These are phyloP conservation scores for Oehlia diaphana DNA, from an alignment of 192 early-diverging fungal species.

Conservation along the genomic window DNA sequence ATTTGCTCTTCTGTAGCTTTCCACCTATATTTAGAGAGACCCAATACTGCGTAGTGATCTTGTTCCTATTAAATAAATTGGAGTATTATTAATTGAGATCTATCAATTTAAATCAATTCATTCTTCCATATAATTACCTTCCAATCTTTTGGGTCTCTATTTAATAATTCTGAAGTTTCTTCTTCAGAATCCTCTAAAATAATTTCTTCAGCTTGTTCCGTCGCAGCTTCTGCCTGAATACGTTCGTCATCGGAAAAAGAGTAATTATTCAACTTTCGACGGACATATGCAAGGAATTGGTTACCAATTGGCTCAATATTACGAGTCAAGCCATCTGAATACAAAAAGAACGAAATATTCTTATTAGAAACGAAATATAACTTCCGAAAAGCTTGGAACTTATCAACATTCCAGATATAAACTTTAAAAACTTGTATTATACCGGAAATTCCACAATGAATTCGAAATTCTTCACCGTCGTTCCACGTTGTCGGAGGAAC, in stretches of 20 bases:
- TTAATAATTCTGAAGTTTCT: slow-evolving; percentile 73
- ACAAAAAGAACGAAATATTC: neutral
- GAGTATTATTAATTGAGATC: neutral
- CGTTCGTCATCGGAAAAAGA: slow-evolving; percentile 64
- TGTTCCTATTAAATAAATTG: slow-evolving; percentile 46
- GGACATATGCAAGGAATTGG: slow-evolving; percentile 60
- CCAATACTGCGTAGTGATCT: slow-evolving; percentile 96
- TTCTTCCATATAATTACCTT: slow-evolving; percentile 52
- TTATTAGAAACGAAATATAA: neutral
- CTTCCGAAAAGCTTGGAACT: neutral
- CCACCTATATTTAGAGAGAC: slow-evolving; percentile 86
- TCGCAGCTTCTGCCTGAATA: slow-evolving; percentile 46
- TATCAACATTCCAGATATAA: neutral
- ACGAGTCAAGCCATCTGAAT: neutral
- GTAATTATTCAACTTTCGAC: slow-evolving; percentile 59
- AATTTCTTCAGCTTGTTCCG: slow-evolving; percentile 36
- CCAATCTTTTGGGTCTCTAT: slow-evolving; percentile 91
- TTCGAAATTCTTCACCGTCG: neutral
- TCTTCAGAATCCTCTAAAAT: slow-evolving; percentile 51
- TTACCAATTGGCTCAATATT: slow-evolving; percentile 56
- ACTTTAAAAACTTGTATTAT: neutral
- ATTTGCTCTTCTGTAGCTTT: slow-evolving; percentile 92
- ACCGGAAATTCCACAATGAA: slow-evolving; percentile 20
- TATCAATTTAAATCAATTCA: too few species aligned
- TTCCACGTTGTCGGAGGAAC: slow-evolving; percentile 16